Conservation (phyloP, 2,329 filamentous ascomycete genomes). For the Metarhizium robertsii region DNA sequence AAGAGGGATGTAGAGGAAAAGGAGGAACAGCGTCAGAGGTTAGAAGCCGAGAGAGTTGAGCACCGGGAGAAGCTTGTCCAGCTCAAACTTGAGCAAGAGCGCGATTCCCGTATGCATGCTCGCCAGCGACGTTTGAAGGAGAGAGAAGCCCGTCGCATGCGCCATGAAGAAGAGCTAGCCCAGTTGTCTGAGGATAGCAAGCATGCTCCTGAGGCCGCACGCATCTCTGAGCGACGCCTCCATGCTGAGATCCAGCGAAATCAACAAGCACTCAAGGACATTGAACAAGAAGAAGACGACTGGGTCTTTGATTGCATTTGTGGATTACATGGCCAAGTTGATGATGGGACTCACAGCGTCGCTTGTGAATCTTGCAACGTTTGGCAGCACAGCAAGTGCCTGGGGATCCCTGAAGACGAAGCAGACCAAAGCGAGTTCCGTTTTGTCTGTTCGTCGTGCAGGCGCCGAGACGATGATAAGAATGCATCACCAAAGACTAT, state of each 20-base stretch:
- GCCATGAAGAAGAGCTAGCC: slow-evolving; percentile 75
- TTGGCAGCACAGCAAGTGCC: slow-evolving; percentile 94
- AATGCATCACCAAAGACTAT: slow-evolving; percentile 37
- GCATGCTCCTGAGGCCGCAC: slow-evolving; percentile 45
- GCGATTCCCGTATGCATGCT: slow-evolving; percentile 71
- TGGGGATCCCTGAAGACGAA: slow-evolving; percentile 67
- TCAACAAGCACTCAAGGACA: slow-evolving; percentile 63
- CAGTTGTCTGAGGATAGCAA: slow-evolving; percentile 69
- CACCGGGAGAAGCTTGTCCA: slow-evolving; percentile 57
- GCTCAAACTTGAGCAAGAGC: slow-evolving; percentile 55
- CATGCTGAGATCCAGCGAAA: slow-evolving; percentile 74
- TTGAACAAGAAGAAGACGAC: slow-evolving; percentile 66
- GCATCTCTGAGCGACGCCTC: slow-evolving; percentile 71
- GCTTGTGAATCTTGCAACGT: slow-evolving; percentile 90
- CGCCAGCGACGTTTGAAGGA: slow-evolving; percentile 80
- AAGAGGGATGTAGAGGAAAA: slow-evolving; percentile 61
- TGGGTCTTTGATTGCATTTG: slow-evolving; percentile 97
- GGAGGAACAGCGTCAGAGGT: slow-evolving; percentile 49
- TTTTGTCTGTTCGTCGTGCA: slow-evolving; percentile 75
- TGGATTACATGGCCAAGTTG: slow-evolving; percentile 82
- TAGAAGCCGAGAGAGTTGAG: slow-evolving; percentile 51
- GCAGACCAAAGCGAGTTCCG: slow-evolving; percentile 81
- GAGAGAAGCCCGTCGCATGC: slow-evolving; percentile 71
- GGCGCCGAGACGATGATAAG: slow-evolving; percentile 58
- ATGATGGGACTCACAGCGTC: slow-evolving; percentile 89